Evolutionary conservation across 2,329 filamentous ascomycete species (phyloP).

Genomic region (Lecanicillium sp.): DNA sequence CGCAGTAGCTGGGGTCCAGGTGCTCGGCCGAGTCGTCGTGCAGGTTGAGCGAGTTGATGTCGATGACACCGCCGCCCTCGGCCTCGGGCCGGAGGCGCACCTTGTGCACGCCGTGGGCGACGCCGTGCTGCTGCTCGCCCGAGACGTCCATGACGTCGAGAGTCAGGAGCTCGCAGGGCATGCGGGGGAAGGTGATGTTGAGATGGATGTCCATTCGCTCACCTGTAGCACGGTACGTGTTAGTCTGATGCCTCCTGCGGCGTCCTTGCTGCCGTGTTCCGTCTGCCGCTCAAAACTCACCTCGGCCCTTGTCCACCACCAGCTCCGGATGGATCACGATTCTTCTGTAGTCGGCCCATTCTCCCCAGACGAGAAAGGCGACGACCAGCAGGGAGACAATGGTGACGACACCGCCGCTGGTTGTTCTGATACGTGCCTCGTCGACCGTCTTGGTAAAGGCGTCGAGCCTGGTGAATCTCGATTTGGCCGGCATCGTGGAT

Average conservation of each 20-base stretch:
- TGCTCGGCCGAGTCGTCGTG: slow-evolving; percentile 64
- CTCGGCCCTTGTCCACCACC: slow-evolving; percentile 93
- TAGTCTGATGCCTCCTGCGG: slow-evolving; percentile 17
- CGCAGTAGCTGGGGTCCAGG: slow-evolving; percentile 88
- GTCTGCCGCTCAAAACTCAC: too few relatives aligned
- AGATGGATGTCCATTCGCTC: slow-evolving; percentile 99
- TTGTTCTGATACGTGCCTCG: slow-evolving; percentile 92
- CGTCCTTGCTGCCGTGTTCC: background rate
- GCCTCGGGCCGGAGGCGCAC: slow-evolving; percentile 67
- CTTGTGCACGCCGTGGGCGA: slow-evolving; percentile 89
- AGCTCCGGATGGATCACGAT: slow-evolving; percentile 85
- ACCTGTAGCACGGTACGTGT: slow-evolving; percentile 43
- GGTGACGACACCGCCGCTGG: slow-evolving; percentile 90
- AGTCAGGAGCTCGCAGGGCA: slow-evolving; percentile 92
- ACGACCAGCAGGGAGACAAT: slow-evolving; percentile 85
- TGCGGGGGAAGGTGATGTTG: slow-evolving; percentile 89
- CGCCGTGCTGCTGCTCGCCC: slow-evolving; percentile 90
- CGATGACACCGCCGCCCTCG: slow-evolving; percentile 72
- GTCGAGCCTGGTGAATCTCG: slow-evolving; percentile 91
- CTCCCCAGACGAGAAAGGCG: slow-evolving; percentile 82
- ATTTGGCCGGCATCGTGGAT: slow-evolving; percentile 80
- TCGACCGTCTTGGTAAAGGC: slow-evolving; percentile 99
- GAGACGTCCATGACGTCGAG: slow-evolving; percentile 99
- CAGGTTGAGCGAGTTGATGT: slow-evolving; percentile 61
- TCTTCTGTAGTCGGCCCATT: slow-evolving; percentile 90